Evolutionary conservation across 805 yeast genomes (phyloP).

Genomic region (Priceomyces fermenticarens): DNA sequence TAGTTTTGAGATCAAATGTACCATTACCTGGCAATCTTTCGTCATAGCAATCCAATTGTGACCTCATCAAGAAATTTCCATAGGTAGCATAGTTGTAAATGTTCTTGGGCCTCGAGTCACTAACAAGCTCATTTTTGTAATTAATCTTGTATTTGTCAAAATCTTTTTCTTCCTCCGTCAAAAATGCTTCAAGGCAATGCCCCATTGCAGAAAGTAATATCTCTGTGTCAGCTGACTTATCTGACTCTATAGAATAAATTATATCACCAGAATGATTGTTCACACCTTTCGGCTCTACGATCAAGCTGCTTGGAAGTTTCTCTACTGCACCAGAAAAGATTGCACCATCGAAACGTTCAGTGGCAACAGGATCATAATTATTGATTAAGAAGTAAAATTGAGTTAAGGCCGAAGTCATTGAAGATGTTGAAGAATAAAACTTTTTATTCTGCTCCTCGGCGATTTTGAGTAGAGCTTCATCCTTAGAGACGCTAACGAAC

Average conservation of each 20-base stretch:
- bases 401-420: slow-evolving; percentile 73
- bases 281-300: slow-evolving; percentile 48
- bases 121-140: slow-evolving; percentile 9
- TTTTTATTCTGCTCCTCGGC: slow-evolving; percentile 36
- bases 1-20: slow-evolving; percentile 84
- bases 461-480: slow-evolving; percentile 46
- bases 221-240: slow-evolving; percentile 64
- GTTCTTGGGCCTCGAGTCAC: slow-evolving; percentile 16
- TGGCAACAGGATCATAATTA: slow-evolving; percentile 23
- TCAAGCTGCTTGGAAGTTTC: slow-evolving; percentile 43
- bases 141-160: slow-evolving; percentile 39
- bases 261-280: slow-evolving; percentile 20
- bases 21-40: slow-evolving; percentile 82
- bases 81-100: slow-evolving; percentile 69
- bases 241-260: slow-evolving; percentile 66
- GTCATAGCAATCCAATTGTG: slow-evolving; percentile 86
- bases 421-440: slow-evolving; percentile 81
- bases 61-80: slow-evolving; percentile 74
- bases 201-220: slow-evolving; percentile 73
- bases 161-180: slow-evolving; percentile 58
- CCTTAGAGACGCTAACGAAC: slow-evolving; percentile 70
- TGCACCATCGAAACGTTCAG: slow-evolving; percentile 33
- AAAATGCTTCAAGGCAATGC: slow-evolving; percentile 69
- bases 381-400: slow-evolving; percentile 74
- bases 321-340: slow-evolving; percentile 44